Evolutionary conservation across 805 yeast species (phyloP), one percentile per base, ranked within the genome.

Genomic region (Diddensiella santjacobensis): DNA sequence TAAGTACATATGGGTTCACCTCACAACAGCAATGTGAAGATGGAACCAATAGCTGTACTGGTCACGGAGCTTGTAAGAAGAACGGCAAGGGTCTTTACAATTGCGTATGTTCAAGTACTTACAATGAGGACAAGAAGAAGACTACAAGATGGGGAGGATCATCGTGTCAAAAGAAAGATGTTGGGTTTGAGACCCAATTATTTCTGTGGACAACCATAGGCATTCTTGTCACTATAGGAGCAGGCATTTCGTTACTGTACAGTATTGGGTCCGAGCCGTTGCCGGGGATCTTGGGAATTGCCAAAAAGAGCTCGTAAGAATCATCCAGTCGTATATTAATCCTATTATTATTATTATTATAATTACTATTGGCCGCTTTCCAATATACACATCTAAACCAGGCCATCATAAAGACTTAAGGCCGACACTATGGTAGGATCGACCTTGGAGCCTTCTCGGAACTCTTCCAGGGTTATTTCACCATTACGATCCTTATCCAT

Each of bases 371-470:
- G 17, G 10, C 17, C 38, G 17, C 15, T 10, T 8, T n/a, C 38
- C 6, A n/a, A n/a, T n/a, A n/a, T n/a, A n/a, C n/a, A n/a, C 15
- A 15, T 3, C 40, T 58, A 87, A 20, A 87, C 89, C 60, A 87
- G 69, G 0, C 95, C 95, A 56, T 84, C 90, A 61, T 87, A 87
- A 37, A 90, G 67, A 62, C 81, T 84, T 57, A 90, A 71, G 1
- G 97, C 88, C 55, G 81, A 75, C 41, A 83, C 72, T 40, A 88
- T 83, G 18, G 85, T 77, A 3, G 89, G 86, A 60, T 87, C 96
- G 37, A 81, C 71, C 64, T 84, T 87, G 47, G 86, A 80, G 22
- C 91, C 86, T 59, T 81, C 84, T 58, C 82, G 78, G 68, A 93
- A 90, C 65, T 93, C 99, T 20, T 84, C 88, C 54, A 84, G 66